Conservation (phyloP, 768 basidiomycete species). For the Scleroderma bovista region DNA sequence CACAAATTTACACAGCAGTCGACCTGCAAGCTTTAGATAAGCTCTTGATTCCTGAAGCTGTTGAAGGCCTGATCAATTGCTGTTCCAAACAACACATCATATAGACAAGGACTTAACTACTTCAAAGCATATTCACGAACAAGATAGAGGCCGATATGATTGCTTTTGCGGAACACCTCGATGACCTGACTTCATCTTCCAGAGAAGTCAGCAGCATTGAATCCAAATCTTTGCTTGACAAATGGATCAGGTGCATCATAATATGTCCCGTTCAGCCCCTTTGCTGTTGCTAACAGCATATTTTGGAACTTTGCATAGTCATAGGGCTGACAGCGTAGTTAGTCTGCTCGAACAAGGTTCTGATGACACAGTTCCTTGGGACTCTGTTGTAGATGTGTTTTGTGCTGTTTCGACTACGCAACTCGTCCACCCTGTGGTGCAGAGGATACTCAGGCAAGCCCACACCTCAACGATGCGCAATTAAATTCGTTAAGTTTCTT, state of each 20-base stretch:
- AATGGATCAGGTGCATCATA: conserved; percentile 21
- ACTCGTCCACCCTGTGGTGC: conserved; percentile 2
- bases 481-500: conserved; percentile 2
- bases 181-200: conserved; percentile 11
- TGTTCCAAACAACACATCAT: too few species aligned
- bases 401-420: neutral
- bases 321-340: conserved; percentile 13
- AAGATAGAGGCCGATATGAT: conserved; percentile 9
- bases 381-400: conserved; percentile 32
- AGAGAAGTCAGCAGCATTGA: conserved; percentile 6
- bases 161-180: conserved; percentile 19
- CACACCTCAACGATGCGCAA: neutral
- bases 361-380: conserved; percentile 18
- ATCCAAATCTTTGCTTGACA: conserved; percentile 10
- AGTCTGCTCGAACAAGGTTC: conserved; percentile 7
- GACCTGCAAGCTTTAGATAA: too few species aligned
- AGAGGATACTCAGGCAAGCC: conserved; percentile 14
- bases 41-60: too few species aligned
- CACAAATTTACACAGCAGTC: too few species aligned
- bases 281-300: conserved; percentile 11
- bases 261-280: neutral
- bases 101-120: too few species aligned
- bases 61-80: too few species aligned
- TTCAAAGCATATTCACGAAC: neutral
- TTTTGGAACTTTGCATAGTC: conserved; percentile 8